A percentile compares a stretch with the other conserved stretches of the same genome.
Conservation (phyloP, 2,329 filamentous ascomycete species). For the Ascosphaera acerosa region DNA sequence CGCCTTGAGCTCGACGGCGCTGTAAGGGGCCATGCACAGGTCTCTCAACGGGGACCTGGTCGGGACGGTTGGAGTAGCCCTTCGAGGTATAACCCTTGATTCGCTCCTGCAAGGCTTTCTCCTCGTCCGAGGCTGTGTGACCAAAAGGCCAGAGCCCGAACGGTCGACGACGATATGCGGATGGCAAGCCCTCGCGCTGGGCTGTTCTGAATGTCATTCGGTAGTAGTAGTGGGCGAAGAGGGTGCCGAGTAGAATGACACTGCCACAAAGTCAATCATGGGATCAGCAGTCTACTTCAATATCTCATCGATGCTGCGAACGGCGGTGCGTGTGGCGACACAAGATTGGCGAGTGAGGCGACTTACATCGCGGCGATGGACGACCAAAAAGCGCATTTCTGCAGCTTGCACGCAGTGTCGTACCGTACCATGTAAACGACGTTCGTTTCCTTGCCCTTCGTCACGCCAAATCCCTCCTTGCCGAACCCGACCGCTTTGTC, state of each 20-base stretch:
- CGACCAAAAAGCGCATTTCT: conserved; percentile 54
- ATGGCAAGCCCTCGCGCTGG: neutral
- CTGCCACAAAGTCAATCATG: conserved; percentile 13
- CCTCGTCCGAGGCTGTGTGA: neutral
- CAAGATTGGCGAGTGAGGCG: too few species aligned
- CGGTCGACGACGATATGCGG: neutral
- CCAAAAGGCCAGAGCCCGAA: neutral
- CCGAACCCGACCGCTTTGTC: conserved; percentile 24
- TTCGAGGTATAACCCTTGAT: neutral
- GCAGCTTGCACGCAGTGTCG: conserved; percentile 43
- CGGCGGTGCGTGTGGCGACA: too few species aligned
- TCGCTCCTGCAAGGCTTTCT: neutral
- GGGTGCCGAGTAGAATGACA: conserved; percentile 15
- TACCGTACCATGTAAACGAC: conserved; percentile 13
- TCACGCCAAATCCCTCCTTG: conserved; percentile 20
- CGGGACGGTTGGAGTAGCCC: neutral
- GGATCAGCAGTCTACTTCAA: neutral
- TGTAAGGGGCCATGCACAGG: neutral
- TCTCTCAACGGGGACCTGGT: neutral
- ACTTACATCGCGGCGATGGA: conserved; percentile 51
- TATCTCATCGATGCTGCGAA: too few species aligned
- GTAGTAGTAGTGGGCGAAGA: neutral
- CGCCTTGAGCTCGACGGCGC: too few species aligned
- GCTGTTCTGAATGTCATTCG: neutral
- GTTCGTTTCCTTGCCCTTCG: conserved; percentile 8